Base-by-base conservation (phyloP, 495 filamentous ascomycete genomes). In the Oidiodendron maius region DNA sequence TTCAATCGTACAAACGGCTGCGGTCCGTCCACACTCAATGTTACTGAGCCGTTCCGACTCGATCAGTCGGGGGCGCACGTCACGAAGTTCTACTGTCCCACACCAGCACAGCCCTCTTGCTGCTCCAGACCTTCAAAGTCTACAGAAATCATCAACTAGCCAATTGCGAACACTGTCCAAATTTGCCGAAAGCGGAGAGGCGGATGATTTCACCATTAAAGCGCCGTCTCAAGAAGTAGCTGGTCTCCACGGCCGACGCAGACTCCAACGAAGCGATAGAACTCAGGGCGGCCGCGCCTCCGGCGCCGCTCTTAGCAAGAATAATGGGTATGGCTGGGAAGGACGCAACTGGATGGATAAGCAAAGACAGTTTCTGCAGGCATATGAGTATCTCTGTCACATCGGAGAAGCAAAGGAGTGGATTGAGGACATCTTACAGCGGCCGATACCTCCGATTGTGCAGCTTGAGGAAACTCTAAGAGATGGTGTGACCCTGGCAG, bases 351-450 rank as follows among this genome's bases (percentile, higher is more conserved):
- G 93, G 94, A 97, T 99, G 91, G 94, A 99, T 63, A 89, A 93
- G 62, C 89, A 96, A 62, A 78, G 94, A 41, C 90, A 97, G 61
- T 97, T 95, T 61, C 70, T 97, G 26, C 89, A 95, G 65, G 94
- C 94, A 9, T 99, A 99, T 61, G 94, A 99, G 64, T 99, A 99
- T 61, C 81, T 99, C 34, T 99, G 94, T 60, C 94, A 99, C 60
- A 97, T 99, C 59, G 94, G 94, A 56, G 94, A 99, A 74, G 94
- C 94, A 39, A 97, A 97, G 63, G 90, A 97, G 64, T 99, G 94
- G 94, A 94, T 99, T 37, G 93, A 97, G 64, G 89, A 91, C 57
- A 80, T 96, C 22, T 91, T 96, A 39, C 79, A 94, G 46, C 79
- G 88, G 52, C 77, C 84, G 21, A 90, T 97, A 34, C 93, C 94